Evolutionary conservation across 2,329 filamentous ascomycete genomes (phyloP).

Genomic region (Cladosporium austrohemisphaericum): DNA sequence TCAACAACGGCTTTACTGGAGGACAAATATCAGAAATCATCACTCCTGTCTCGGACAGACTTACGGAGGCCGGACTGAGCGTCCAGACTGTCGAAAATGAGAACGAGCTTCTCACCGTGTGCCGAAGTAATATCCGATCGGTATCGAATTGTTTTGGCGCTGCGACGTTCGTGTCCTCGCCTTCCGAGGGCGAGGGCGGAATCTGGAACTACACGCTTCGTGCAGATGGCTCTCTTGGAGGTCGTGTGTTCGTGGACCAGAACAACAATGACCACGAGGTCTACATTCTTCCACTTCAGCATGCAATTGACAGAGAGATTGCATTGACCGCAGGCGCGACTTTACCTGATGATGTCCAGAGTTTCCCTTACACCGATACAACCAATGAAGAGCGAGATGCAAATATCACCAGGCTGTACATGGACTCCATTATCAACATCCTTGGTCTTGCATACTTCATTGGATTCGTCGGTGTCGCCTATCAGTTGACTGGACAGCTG

Average conservation of each 20-base stretch:
- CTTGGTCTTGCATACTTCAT: constrained; percentile 76
- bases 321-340: constrained; percentile 49
- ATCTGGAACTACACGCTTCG: constrained; percentile 85
- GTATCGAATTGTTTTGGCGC: constrained; percentile 71
- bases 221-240: constrained; percentile 67
- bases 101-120: constrained; percentile 58
- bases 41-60: constrained; percentile 55
- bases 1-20: constrained; percentile 66
- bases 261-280: constrained; percentile 70
- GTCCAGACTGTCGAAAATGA: constrained; percentile 54
- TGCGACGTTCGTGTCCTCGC: constrained; percentile 71
- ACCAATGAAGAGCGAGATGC: constrained; percentile 65
- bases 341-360: constrained; percentile 42
- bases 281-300: constrained; percentile 75
- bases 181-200: constrained; percentile 61
- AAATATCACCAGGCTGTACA: constrained; percentile 65
- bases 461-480: constrained; percentile 74
- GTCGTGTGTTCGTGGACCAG: constrained; percentile 61
- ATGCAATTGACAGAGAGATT: constrained; percentile 72
- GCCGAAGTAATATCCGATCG: constrained; percentile 55
- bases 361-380: constrained; percentile 73
- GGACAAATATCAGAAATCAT: constrained; percentile 73
- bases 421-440: constrained; percentile 69
- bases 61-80: constrained; percentile 53
- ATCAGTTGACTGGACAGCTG: constrained; percentile 82